phyloP scores from a whole-genome alignment of 768 basidiomycete species.

The Rhodosporidiobolus odoratus region DNA sequence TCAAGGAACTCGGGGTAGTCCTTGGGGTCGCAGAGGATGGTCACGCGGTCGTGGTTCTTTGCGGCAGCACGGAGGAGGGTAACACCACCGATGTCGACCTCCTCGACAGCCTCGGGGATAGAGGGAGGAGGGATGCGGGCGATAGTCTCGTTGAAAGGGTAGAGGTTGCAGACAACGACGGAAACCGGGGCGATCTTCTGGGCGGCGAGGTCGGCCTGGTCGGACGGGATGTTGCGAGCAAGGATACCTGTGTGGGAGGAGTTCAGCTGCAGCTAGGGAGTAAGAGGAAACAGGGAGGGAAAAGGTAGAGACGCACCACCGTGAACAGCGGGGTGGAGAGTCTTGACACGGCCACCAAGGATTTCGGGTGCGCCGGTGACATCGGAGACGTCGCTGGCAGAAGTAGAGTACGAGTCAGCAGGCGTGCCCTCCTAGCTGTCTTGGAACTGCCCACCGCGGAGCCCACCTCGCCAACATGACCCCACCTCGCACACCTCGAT shows the following conservation, averaged over 20 bases:
- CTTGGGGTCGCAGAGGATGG: conserved; percentile 66
- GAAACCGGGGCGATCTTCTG: conserved; percentile 87
- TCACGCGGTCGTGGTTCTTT: conserved; percentile 77
- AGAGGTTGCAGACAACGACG: conserved; percentile 97
- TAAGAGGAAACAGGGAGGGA: conserved; percentile 3
- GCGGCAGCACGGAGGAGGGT: conserved; percentile 95
- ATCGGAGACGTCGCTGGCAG: conserved; percentile 82
- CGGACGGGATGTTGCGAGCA: conserved; percentile 82
- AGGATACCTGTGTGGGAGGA: conserved; percentile 65
- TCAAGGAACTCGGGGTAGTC: conserved; percentile 80
- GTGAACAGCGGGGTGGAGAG: conserved; percentile 93
- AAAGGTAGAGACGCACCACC: conserved; percentile 63
- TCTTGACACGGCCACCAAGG: conserved; percentile 97
- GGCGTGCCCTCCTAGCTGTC: background rate
- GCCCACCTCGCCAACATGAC: background rate
- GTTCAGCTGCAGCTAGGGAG: conserved; percentile 19
- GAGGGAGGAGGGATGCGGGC: conserved; percentile 76
- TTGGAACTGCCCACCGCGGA: background rate
- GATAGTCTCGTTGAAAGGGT: conserved; percentile 90
- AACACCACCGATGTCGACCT: conserved; percentile 97
- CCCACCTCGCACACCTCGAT: background rate
- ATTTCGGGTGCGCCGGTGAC: conserved; percentile 98
- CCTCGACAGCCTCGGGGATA: conserved; percentile 86
- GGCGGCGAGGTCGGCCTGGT: conserved; percentile 73
- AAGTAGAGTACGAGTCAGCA: background rate